Evolutionary conservation across 352 stramenopile genomes (phyloP).

Genomic region (Phytophthora macrochlamydospora): DNA sequence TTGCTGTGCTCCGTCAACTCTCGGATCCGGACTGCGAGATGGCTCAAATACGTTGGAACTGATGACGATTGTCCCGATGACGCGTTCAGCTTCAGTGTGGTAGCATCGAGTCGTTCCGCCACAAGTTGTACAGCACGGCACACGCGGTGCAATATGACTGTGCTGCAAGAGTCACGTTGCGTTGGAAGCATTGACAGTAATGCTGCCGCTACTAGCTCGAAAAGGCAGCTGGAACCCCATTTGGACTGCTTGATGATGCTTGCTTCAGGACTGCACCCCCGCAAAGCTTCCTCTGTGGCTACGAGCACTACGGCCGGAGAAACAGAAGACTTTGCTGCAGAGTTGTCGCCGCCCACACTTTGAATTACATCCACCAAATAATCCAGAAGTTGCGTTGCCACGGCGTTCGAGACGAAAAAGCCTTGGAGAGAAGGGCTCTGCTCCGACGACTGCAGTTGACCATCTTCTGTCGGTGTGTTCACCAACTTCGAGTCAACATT

Average conservation of each 20-base stretch:
- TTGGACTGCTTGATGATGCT: constrained; percentile 55
- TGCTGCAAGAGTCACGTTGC: constrained; percentile 3
- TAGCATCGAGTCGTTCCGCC: constrained; percentile 52
- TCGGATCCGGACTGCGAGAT: constrained; percentile 52
- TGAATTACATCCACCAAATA: constrained; percentile 58
- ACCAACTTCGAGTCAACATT: not conserved
- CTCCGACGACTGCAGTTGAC: constrained; percentile 6
- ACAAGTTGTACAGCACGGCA: constrained; percentile 59
- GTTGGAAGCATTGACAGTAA: constrained; percentile 57
- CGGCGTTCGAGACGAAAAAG: constrained; percentile 40
- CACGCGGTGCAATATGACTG: constrained; percentile 27
- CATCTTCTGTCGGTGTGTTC: constrained; percentile 3
- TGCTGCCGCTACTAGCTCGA: constrained; percentile 55
- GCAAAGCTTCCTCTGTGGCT: constrained; percentile 62
- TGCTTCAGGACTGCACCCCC: constrained; percentile 38
- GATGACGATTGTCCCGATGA: constrained; percentile 44
- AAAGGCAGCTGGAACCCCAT: constrained; percentile 49
- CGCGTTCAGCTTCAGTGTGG: constrained; percentile 46
- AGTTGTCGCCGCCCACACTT: constrained; percentile 12
- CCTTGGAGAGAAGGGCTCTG: constrained; percentile 44
- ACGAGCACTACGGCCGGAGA: constrained; percentile 45
- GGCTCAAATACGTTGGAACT: constrained; percentile 44
- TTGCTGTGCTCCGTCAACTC: constrained; percentile 49
- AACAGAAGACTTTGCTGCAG: not conserved
- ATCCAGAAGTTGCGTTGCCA: constrained; percentile 53